Conservation (phyloP, 441 rosid species). For the Erodium texanum region DNA sequence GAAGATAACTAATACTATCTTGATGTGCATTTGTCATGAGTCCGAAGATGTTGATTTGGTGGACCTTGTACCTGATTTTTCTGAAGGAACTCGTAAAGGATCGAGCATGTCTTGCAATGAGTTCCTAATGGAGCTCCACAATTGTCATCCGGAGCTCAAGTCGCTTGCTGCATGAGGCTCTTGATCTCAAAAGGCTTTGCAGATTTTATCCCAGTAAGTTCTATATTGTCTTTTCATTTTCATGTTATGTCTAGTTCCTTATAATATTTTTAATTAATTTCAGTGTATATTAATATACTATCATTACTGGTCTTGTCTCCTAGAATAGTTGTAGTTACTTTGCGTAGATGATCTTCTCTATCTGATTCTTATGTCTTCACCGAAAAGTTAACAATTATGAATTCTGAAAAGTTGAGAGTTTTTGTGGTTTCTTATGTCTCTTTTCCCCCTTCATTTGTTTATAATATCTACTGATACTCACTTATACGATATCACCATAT, state of each 20-base stretch:
- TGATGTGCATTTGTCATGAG: conserved; percentile 43
- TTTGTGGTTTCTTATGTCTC: too few relatives aligned
- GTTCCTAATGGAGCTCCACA: conserved; percentile 21
- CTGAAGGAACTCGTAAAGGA: conserved; percentile 21
- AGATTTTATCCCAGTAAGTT: background rate
- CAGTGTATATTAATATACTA: background rate
- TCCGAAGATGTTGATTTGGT: conserved; percentile 25
- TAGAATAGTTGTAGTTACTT: too few relatives aligned
- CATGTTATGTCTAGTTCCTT: background rate
- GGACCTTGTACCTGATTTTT: conserved; percentile 37
- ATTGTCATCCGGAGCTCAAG: conserved; percentile 15
- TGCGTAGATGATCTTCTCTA: background rate
- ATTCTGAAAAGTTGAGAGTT: too few relatives aligned
- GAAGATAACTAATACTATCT: conserved; percentile 34
- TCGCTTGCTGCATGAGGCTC: conserved; percentile 10
- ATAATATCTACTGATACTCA: too few relatives aligned
- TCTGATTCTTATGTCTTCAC: background rate
- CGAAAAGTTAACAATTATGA: too few relatives aligned
- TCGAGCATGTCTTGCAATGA: conserved; percentile 26
- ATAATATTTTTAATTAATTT: too few relatives aligned
- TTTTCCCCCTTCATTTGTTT: too few relatives aligned
- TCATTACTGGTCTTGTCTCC: too few relatives aligned
- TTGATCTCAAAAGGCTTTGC: background rate
- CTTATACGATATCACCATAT: too few relatives aligned
- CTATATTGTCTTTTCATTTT: background rate